These are phyloP conservation scores for Orbilia oligospora DNA, from an alignment of 2,329 filamentous ascomycete species.

Conservation along the genomic window DNA sequence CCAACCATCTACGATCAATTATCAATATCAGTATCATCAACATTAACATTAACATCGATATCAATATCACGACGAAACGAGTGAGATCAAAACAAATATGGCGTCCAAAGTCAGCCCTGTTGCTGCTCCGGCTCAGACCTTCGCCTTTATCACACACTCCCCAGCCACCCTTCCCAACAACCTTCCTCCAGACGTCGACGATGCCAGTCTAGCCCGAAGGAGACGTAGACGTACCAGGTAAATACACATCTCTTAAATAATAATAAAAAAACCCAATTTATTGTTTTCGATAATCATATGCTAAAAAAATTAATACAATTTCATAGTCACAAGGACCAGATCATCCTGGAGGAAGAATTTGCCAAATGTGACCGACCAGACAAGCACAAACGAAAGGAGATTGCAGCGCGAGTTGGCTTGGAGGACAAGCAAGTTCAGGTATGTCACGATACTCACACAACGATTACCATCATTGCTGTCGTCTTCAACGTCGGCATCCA, in stretches of 20 bases:
- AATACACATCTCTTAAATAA: neutral
- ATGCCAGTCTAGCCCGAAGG: conserved; percentile 63
- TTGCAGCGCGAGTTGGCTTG: conserved; percentile 62
- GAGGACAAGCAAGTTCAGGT: conserved; percentile 65
- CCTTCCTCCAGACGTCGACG: conserved; percentile 62
- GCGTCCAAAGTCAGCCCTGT: conserved; percentile 45
- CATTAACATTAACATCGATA: too few relatives aligned
- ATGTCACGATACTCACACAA: conserved; percentile 9
- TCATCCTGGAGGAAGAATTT: conserved; percentile 64
- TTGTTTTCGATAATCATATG: too few relatives aligned
- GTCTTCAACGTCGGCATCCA: too few relatives aligned
- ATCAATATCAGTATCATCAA: neutral
- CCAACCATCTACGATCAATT: neutral
- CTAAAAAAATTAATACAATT: too few relatives aligned
- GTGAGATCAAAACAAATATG: conserved; percentile 2
- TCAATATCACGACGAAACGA: neutral
- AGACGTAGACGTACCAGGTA: conserved; percentile 63
- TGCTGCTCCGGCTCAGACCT: conserved; percentile 52
- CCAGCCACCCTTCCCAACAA: conserved; percentile 63
- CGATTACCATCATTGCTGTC: too few relatives aligned
- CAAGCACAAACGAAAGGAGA: conserved; percentile 63
- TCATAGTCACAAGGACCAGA: conserved; percentile 62
- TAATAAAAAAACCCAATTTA: too few relatives aligned
- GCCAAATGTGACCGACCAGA: conserved; percentile 63
- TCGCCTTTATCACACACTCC: conserved; percentile 64